These are phyloP conservation scores for Zelonia costaricensis DNA, from an alignment of 208 protist genomes.

Conservation along the genomic window DNA sequence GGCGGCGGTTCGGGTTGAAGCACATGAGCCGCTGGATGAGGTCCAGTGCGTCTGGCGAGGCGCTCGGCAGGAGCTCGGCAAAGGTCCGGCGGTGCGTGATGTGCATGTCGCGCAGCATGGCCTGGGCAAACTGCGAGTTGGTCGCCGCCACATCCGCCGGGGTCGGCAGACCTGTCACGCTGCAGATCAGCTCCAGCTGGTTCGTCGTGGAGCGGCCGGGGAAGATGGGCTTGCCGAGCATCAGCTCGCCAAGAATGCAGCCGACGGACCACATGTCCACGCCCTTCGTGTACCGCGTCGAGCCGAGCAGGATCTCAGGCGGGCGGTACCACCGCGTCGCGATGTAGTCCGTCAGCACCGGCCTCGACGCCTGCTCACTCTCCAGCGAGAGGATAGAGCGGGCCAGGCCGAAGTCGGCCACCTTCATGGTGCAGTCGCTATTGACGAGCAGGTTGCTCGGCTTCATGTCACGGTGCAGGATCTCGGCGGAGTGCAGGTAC, in stretches of 20 bases:
- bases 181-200: constrained; percentile 97
- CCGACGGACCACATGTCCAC: constrained; percentile 99
- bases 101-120: constrained; percentile 93
- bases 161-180: constrained; percentile 86
- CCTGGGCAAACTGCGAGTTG: constrained; percentile 94
- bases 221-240: constrained; percentile 95
- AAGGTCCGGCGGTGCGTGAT: constrained; percentile 67
- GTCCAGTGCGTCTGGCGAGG: constrained; percentile 93
- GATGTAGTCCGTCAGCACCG: constrained; percentile 96
- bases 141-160: constrained; percentile 93
- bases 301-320: constrained; percentile 98
- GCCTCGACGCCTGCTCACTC: constrained; percentile 82
- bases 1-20: constrained; percentile 96
- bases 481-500: constrained; percentile 93
- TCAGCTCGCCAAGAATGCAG: constrained; percentile 97
- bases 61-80: constrained; percentile 90
- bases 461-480: constrained; percentile 96
- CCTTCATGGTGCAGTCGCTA: constrained; percentile 95
- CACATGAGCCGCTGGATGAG: constrained; percentile 93
- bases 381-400: constrained; percentile 91
- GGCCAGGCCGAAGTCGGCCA: constrained; percentile 98
- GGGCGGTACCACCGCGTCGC: constrained; percentile 98
- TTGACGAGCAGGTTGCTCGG: constrained; percentile 93
- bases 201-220: constrained; percentile 96
- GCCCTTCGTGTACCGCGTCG: constrained; percentile 94